Evolutionary conservation across 768 basidiomycete species (phyloP), one percentile per base, ranked within the genome.

Genomic region (Sistotremastrum suecicum): DNA sequence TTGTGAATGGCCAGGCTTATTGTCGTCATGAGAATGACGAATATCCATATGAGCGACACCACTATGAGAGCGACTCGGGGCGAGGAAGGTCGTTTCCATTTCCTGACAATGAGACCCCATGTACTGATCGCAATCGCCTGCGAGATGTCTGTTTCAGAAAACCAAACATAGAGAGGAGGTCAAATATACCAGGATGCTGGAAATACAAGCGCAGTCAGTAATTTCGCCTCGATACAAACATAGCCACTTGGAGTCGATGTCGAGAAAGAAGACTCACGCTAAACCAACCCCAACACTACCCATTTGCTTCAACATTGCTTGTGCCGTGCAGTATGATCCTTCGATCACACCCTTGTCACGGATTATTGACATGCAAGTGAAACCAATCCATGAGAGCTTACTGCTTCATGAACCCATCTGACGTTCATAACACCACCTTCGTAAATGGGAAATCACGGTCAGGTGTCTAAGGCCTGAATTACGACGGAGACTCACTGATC

Each of bases 281-380:
- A 68, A 49, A 29, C 66, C 65, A 9, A 67, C 66, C 4, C 65
- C 65, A 9, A 68, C 67, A 49, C 67, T 65, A 3, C 67, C 67
- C 32, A 63, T 52, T 43, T 68, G 61, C 45, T 66, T 64, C 49
- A 66, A 52, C 4, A 62, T 54, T 34, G 63, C 20, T 20, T 20
- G 20, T 20, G 20, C 20, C 20, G 20, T 20, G 20, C 20, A 20
- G 20, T 20, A 20, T 20, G 20, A 20, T 20, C 20, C 20, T 20
- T 20, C 20, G 20, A 20, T 20, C 20, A 20, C 20, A 20, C 20
- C 20, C 20, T 20, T 20, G 20, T 20, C 20, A 20, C 20, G 20
- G 20, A 20, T 20, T 20, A 20, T 20, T 20, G 20, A 20, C 20
- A 20, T 20, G 20, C 20, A 20, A 20, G 20, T 20, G 20, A 20